Percentiles rank a stretch among this genome's conserved stretches.
phyloP scores from a whole-genome alignment of 768 basidiomycete genomes.

The Lactarius vividus region DNA sequence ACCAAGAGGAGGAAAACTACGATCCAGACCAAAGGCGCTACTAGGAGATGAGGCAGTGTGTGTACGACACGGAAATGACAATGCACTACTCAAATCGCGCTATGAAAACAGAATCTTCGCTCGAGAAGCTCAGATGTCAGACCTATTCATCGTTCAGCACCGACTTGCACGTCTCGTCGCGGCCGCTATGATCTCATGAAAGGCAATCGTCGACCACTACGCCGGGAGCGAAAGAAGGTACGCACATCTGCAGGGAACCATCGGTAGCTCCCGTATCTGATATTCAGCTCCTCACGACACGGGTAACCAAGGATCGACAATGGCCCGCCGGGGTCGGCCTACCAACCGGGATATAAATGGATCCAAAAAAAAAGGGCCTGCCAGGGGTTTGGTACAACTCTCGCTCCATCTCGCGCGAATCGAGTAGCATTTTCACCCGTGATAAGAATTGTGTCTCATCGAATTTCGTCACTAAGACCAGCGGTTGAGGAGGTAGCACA shows the following conservation, averaged over 20 bases:
- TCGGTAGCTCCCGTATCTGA: constrained; percentile 87
- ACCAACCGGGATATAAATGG: too few relatives aligned
- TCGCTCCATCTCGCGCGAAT: constrained; percentile 59
- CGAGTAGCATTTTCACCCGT: constrained; percentile 70
- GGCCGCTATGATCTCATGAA: constrained; percentile 87
- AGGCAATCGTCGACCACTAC: neutral
- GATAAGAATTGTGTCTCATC: too few relatives aligned
- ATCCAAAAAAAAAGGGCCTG: too few relatives aligned
- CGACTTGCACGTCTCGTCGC: constrained; percentile 94
- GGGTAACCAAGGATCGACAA: constrained; percentile 38
- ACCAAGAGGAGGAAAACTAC: too few relatives aligned
- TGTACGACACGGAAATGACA: too few relatives aligned
- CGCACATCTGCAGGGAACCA: constrained; percentile 75
- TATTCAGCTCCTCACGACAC: constrained; percentile 62
- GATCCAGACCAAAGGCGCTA: too few relatives aligned
- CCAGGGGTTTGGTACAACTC: constrained; percentile 28
- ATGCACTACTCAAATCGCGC: too few relatives aligned
- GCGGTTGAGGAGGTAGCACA: constrained; percentile 23
- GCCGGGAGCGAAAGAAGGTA: constrained; percentile 9
- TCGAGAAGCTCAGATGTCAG: constrained; percentile 92
- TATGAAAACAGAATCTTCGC: constrained; percentile 88
- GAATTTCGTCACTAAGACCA: constrained; percentile 28
- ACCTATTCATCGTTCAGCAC: constrained; percentile 99
- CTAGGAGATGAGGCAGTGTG: too few relatives aligned
- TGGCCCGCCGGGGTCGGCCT: constrained; percentile 31